Percentiles rank a stretch among this genome's conserved stretches.
phyloP scores from a whole-genome alignment of 192 early-diverging fungal genomes.

The Chytriomyces sp. region DNA sequence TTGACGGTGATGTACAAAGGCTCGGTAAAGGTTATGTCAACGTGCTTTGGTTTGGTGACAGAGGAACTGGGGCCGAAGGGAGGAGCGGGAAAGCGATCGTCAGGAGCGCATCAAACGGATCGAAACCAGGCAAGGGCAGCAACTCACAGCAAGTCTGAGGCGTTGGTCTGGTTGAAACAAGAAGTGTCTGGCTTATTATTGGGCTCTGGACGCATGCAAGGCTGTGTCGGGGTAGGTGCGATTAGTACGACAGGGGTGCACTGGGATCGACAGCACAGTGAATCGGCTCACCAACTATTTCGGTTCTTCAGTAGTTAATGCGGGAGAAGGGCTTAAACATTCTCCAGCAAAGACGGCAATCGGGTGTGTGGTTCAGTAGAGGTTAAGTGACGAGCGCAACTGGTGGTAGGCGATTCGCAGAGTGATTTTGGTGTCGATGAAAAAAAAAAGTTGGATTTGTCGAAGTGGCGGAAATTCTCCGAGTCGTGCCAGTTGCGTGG shows the following conservation, averaged over 20 bases:
- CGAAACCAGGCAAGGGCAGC: background rate
- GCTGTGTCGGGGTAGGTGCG: background rate
- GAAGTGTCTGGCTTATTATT: background rate
- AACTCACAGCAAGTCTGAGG: slow-evolving; percentile 6
- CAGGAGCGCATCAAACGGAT: background rate
- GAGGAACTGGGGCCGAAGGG: background rate
- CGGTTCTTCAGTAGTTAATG: slow-evolving; percentile 3
- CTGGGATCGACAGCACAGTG: background rate
- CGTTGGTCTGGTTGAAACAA: slow-evolving; percentile 21
- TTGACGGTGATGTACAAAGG: slow-evolving; percentile 29
- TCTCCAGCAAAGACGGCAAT: background rate
- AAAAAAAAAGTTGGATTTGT: background rate
- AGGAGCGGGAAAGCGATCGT: background rate
- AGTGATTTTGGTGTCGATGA: background rate
- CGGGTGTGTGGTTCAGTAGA: background rate
- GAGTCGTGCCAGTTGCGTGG: no score
- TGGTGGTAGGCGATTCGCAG: background rate
- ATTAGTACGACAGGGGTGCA: no score
- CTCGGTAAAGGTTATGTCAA: slow-evolving; percentile 27
- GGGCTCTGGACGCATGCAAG: slow-evolving; percentile 21
- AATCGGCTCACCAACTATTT: slow-evolving; percentile 9
- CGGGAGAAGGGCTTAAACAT: slow-evolving; percentile 17
- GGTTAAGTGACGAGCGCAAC: background rate
- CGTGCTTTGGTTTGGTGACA: slow-evolving; percentile 16
- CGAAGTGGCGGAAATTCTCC: background rate